Conservation (phyloP, 352 stramenopile species). For the Globisporangium middletonii region DNA sequence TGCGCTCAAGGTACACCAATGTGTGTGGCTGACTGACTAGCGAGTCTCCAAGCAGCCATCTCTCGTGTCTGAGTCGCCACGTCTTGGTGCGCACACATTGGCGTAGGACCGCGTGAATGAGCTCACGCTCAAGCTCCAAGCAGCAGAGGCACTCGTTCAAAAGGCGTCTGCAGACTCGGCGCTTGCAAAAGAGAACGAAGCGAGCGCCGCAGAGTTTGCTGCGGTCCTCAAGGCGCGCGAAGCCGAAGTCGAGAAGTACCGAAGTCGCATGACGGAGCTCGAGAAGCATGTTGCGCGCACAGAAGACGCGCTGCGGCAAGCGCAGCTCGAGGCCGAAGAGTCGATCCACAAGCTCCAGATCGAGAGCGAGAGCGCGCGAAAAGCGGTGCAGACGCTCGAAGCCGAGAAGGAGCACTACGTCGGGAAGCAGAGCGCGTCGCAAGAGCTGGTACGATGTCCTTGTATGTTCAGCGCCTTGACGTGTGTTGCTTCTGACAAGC, state of each 20-base stretch:
- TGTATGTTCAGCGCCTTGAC: no score
- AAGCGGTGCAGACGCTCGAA: conserved; percentile 43
- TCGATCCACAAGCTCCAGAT: conserved; percentile 38
- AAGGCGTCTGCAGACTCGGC: conserved; percentile 15
- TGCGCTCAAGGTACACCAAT: conserved; percentile 31
- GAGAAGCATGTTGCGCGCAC: conserved; percentile 47
- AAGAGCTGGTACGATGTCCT: conserved; percentile 47
- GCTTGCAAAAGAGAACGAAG: conserved; percentile 18
- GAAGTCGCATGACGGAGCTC: conserved; percentile 24
- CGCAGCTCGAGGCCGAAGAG: conserved; percentile 40
- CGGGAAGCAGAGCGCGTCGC: conserved; percentile 42
- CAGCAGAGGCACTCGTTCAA: conserved; percentile 34
- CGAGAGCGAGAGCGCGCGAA: conserved; percentile 38
- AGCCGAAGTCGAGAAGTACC: conserved; percentile 45
- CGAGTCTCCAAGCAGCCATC: background rate
- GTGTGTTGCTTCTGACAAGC: no score
- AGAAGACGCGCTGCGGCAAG: conserved; percentile 35
- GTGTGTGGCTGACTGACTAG: background rate
- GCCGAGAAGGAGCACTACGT: conserved; percentile 42
- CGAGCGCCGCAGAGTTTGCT: conserved; percentile 14
- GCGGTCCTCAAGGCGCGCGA: conserved; percentile 34
- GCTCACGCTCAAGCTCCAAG: conserved; percentile 48
- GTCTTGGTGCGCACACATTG: no score
- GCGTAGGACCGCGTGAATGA: conserved; percentile 42
- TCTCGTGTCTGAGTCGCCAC: background rate